phyloP scores from a whole-genome alignment of 805 yeast species.

The Candida chauliodis region DNA sequence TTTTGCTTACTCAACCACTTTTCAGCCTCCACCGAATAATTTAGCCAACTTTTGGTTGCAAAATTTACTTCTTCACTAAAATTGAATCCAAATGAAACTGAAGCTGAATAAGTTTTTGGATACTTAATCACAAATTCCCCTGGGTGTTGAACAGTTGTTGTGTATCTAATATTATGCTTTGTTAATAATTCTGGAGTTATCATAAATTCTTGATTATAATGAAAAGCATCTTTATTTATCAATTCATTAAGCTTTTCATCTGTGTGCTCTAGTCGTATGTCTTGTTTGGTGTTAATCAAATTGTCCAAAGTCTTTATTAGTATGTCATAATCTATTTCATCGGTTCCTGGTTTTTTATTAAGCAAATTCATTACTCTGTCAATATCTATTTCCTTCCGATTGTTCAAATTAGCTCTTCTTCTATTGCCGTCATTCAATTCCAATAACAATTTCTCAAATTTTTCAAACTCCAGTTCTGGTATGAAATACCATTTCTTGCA shows the following conservation, averaged over 20 bases:
- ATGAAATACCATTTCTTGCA: conserved; percentile 58
- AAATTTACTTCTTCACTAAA: conserved; percentile 55
- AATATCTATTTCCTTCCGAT: conserved; percentile 17
- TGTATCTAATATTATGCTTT: conserved; percentile 46
- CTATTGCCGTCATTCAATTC: conserved; percentile 14
- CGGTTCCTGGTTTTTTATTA: background rate
- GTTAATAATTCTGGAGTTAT: conserved; percentile 48
- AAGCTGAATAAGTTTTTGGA: conserved; percentile 52
- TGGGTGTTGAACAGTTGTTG: conserved; percentile 51
- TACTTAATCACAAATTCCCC: conserved; percentile 59
- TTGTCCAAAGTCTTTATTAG: conserved; percentile 29
- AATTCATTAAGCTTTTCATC: conserved; percentile 24
- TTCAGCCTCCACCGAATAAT: conserved; percentile 45
- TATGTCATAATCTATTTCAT: conserved; percentile 22
- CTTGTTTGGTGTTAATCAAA: conserved; percentile 25
- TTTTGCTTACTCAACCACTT: conserved; percentile 48
- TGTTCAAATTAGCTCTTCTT: conserved; percentile 18
- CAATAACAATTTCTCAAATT: conserved; percentile 44
- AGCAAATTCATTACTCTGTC: conserved; percentile 14
- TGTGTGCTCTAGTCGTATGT: conserved; percentile 26
- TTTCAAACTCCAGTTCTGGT: conserved; percentile 51
- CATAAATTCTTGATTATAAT: conserved; percentile 42
- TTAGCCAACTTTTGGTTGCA: conserved; percentile 57
- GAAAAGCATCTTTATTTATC: conserved; percentile 11
- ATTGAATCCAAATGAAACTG: conserved; percentile 52